Base-by-base conservation (phyloP, 2,329 filamentous ascomycete species). In the Colletotrichum abscissum region DNA sequence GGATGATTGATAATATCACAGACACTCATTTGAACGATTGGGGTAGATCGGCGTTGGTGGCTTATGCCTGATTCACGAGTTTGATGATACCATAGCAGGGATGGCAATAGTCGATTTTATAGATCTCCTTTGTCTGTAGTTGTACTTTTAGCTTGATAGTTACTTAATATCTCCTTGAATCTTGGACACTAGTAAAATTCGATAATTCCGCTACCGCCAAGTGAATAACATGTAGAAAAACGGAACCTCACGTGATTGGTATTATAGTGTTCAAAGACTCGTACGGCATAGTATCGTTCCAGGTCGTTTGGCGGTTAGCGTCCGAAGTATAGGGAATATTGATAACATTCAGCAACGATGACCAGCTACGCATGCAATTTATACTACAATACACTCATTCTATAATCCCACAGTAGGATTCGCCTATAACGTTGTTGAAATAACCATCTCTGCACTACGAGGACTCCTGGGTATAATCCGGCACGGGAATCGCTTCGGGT, bases 21-120 rank as follows among this genome's bases (percentile, higher is more conserved):
- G 7, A 60, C 52, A 59, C 24, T 69, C 52, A 33, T 49, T 64
- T 33, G 1, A 3, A 26, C 1, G 42, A 22, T 58, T 26, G 14
- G 69, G 14, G 26, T 8, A n/a, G 14, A 35, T 55, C 5, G 66
- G 69, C 66, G 69, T 72, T 72, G 56, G 49, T 35, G 63, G 63
- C 57, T 67, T 30, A 35, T 60, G 55, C 26, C 52, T 35, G 52
- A 64, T 66, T 49, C 62, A 14, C 24, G 55, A 55, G 12, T 57
- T 69, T 55, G 55, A 66, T 33, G 69, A 72, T 72, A 69, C 65
- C 69, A 72, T 22, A 59, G 69, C 38, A 63, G 63, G 33, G 22
- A 14, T 35, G 38, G 52, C 49, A 30, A 46, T 9, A 22, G 38
- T 69, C 65, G 42, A 63, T 49, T 63, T 19, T 19, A 63, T 63